A percentile compares a stretch with the other conserved stretches of the same genome.
These are phyloP conservation scores for Fusarium sacchari DNA, from an alignment of 2,329 filamentous ascomycete genomes.

Conservation along the genomic window DNA sequence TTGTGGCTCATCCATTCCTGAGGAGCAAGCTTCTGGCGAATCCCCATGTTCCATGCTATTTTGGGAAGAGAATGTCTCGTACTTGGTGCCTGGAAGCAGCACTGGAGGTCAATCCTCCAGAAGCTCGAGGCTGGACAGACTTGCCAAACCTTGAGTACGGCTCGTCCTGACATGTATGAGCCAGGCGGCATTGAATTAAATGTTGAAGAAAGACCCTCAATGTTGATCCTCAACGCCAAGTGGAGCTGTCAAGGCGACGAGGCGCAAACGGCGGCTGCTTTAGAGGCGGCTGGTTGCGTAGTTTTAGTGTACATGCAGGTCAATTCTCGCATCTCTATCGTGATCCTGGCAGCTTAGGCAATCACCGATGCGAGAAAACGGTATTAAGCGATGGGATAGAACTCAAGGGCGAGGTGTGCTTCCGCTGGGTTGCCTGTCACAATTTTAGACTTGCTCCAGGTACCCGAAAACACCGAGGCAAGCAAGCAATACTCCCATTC, in stretches of 20 bases:
- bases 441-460: not conserved
- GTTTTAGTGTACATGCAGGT: conserved; percentile 28
- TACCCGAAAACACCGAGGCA: not conserved
- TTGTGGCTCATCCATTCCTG: conserved; percentile 26
- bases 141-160: conserved; percentile 9
- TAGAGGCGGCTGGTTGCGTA: conserved; percentile 35
- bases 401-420: conserved; percentile 6
- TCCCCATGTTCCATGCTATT: conserved; percentile 11
- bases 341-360: conserved; percentile 14
- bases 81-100: conserved; percentile 19
- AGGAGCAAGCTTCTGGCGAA: not conserved
- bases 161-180: conserved; percentile 2
- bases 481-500: not conserved
- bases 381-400: conserved; percentile 10
- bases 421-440: not conserved
- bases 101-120: conserved; percentile 3
- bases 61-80: not conserved
- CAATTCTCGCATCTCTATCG: conserved; percentile 17
- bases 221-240: conserved; percentile 37
- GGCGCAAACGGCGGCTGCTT: conserved; percentile 44
- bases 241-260: conserved; percentile 41
- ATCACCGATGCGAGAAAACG: conserved; percentile 16
- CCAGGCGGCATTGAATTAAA: conserved; percentile 24
- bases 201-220: conserved; percentile 31
- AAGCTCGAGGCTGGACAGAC: conserved; percentile 4